These are phyloP conservation scores for Phytophthora lateralis DNA, from an alignment of 352 stramenopile genomes.

Conservation along the genomic window DNA sequence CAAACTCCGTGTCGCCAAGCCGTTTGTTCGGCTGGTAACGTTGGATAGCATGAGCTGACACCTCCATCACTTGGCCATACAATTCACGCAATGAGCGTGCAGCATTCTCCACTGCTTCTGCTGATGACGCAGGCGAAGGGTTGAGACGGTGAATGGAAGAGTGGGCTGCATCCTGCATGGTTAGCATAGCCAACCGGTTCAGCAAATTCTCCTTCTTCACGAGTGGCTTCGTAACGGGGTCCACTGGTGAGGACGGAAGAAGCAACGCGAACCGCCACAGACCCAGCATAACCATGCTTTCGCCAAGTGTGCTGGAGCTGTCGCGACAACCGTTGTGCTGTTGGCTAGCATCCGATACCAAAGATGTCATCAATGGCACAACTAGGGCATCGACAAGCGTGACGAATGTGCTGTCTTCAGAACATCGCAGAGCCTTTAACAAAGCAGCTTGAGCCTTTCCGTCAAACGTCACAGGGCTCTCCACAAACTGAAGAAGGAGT, in stretches of 20 bases:
- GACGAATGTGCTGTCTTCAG: conserved; percentile 41
- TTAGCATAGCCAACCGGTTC: conserved; percentile 78
- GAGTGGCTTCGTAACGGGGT: conserved; percentile 94
- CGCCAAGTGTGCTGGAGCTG: conserved; percentile 39
- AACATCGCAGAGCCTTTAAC: conserved; percentile 41
- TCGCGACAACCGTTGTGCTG: not conserved
- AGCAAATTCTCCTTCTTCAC: conserved; percentile 95
- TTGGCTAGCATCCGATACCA: conserved; percentile 19
- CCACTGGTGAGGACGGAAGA: conserved; percentile 94
- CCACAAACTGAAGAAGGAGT: conserved; percentile 28
- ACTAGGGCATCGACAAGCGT: conserved; percentile 50
- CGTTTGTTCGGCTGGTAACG: conserved; percentile 43
- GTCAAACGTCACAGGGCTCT: conserved; percentile 26
- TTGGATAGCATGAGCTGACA: conserved; percentile 53
- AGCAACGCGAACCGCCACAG: conserved; percentile 94
- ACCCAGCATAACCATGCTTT: conserved; percentile 92
- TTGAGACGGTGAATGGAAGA: conserved; percentile 62
- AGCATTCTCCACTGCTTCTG: conserved; percentile 19
- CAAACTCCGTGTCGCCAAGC: conserved; percentile 8
- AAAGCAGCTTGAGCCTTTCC: conserved; percentile 23
- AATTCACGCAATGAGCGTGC: conserved; percentile 21
- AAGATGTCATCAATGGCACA: conserved; percentile 31
- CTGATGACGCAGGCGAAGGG: conserved; percentile 41
- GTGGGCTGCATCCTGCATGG: conserved; percentile 64
- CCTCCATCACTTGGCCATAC: conserved; percentile 33